Evolutionary conservation across 345 rosid genomes (phyloP), one percentile per base, ranked within the genome.

Genomic region (Sonneratia alba): DNA sequence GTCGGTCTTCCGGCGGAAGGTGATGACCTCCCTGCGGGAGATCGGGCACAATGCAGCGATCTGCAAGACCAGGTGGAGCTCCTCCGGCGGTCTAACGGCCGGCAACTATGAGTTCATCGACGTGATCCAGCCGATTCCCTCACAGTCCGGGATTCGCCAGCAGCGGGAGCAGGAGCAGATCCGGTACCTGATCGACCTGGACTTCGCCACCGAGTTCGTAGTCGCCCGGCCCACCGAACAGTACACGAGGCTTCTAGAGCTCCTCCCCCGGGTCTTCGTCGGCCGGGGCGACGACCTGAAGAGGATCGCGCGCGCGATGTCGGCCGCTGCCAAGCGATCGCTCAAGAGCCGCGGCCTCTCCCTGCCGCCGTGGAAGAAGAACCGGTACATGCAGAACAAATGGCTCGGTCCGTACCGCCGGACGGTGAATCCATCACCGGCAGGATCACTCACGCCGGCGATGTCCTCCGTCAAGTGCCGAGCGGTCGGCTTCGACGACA

Each of bases 291-390:
- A 89, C 32, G 90, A 87, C 37, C 80, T 94, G 80, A 89, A 87
- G 85, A 77, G 66, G 76, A 78, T 89, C 43, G 81, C 90, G 40
- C 79, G 83, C 69, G 79, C 73, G 12, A 87, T 82, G 74, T 75
- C 88, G 69, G 88, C 88, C 72, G 91, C 89, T 7, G 85, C 94
- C 22, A 88, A 75, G 81, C 73, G 81, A 36, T 91, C 98, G 66
- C 71, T 93, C 36, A 91, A 78, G 78, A 82, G 83, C 75, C 78
- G 81, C 6, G 86, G 77, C 4, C 88, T 93, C 7, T 80, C 87
- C 13, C 72, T 91, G 48, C 95, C 98, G 34, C 98, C 98, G 4
- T 93, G 98, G 98, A 83, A 97, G 56, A 93, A 93, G 73, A 87
- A 91, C 73, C 89, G 96, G 36, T 89, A 89, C 83, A 88, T 91